A percentile compares a stretch with the other conserved stretches of the same genome.
phyloP scores from a whole-genome alignment of 2,329 filamentous ascomycete genomes.

The Coniochaeta sp. region DNA sequence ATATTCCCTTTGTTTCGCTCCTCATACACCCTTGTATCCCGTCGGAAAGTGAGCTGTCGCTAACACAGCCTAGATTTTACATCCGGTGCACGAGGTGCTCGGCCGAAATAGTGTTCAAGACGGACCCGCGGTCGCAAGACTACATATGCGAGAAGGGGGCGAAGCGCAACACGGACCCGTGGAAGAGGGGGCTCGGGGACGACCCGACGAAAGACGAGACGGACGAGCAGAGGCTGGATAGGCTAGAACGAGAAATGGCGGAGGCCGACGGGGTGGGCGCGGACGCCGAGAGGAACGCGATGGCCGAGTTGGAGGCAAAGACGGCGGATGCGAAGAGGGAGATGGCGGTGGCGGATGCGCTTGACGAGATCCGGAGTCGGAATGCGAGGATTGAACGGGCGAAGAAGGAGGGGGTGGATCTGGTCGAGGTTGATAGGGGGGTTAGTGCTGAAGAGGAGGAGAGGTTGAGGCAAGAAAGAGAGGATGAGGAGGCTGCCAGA shows the following conservation, averaged over 20 bases:
- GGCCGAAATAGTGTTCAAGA: conserved; percentile 85
- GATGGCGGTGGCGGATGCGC: conserved; percentile 92
- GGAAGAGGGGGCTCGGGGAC: conserved; percentile 56
- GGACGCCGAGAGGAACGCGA: conserved; percentile 80
- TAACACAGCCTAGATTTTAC: conserved; percentile 33
- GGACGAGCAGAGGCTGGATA: conserved; percentile 77
- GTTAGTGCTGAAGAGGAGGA: conserved; percentile 50
- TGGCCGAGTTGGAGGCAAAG: conserved; percentile 92
- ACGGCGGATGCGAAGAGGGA: conserved; percentile 87
- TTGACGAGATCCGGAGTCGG: conserved; percentile 87
- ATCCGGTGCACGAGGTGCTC: conserved; percentile 83
- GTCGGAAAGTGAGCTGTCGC: not conserved
- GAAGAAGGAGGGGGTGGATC: conserved; percentile 57
- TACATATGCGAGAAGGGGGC: conserved; percentile 68
- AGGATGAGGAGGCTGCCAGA: conserved; percentile 76
- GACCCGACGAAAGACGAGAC: conserved; percentile 61
- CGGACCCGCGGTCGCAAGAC: conserved; percentile 91
- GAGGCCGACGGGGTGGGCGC: conserved; percentile 50
- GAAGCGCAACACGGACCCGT: conserved; percentile 88
- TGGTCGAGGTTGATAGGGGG: conserved; percentile 35
- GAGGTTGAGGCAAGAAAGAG: conserved; percentile 60
- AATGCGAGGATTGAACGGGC: conserved; percentile 83
- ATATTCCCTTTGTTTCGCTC: too few species aligned
- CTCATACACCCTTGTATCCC: too few species aligned
- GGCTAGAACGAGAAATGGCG: conserved; percentile 69